Evolutionary conservation across 2,329 filamentous ascomycete species (phyloP), one percentile per base, ranked within the genome.

Genomic region (Calonectria leucothoes): DNA sequence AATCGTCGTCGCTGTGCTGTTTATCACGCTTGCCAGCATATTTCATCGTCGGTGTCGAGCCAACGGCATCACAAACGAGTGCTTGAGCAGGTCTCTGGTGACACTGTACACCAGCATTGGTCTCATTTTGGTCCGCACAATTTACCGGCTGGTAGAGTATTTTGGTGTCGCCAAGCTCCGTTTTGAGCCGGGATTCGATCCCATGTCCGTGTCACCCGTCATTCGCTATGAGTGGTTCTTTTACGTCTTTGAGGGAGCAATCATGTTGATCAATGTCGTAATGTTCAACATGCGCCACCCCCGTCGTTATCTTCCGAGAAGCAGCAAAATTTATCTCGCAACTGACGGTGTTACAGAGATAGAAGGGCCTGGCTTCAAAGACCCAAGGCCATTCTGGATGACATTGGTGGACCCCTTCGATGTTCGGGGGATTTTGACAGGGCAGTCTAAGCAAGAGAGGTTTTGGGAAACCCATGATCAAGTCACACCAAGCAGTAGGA

Each of bases 211-310:
- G 2, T 87, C 84, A 14, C 86, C 88, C 0, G 82, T 90, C 27
- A 72, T 91, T n/a, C 85, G 88, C 27, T 89, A 91, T 75, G 90
- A 92, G 80, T 90, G 87, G 86, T 91, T 87, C 81, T 92, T 92
- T 74, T 91, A 89, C 77, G 84, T 91, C 25, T 91, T 91, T 71
- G 90, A 92, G 82, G 88, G 85, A 1, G 75, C 79, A 0, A 79
- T 90, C 15, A 91, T 91, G 90, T 76, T 91, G 1, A 49, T 77
- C 55, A 91, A 91, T 75, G 83, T 84, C 12, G 80, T 84, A 37
- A 78, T 91, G 76, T 85, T 89, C 80, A 91, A 91, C 72, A 48
- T 85, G 3, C 82, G 87, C 6, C 88, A 91, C 74, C 89, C 90
- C 27, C 84, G 89, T 42, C 83, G 83, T 35, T 90, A 84, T 76